phyloP scores from a whole-genome alignment of 148 eudicot species.

The Rhododendron williamsianum region DNA sequence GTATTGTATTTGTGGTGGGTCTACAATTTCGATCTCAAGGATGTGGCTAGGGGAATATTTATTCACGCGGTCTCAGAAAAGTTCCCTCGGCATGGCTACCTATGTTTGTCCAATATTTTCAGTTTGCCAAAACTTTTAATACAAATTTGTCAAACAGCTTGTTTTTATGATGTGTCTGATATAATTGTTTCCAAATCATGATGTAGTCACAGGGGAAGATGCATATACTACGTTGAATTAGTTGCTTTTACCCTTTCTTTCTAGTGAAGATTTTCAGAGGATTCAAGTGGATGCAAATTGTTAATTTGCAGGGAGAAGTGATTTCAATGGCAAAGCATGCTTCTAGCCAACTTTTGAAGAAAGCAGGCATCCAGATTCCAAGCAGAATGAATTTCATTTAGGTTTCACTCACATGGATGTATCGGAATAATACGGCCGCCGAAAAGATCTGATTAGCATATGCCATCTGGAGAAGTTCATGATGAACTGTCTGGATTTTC shows the following conservation, averaged over 20 bases:
- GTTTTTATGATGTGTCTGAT: not conserved
- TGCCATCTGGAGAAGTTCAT: too few relatives aligned
- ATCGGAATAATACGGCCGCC: not conserved
- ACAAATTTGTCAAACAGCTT: not conserved
- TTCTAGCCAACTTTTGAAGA: slow-evolving; percentile 49
- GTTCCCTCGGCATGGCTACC: too few relatives aligned
- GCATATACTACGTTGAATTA: not conserved
- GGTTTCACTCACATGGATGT: not conserved
- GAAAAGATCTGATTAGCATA: too few relatives aligned
- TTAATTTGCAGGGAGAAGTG: slow-evolving; percentile 47
- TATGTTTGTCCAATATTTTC: not conserved
- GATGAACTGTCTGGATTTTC: too few relatives aligned
- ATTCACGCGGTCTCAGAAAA: too few relatives aligned
- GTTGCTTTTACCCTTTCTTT: not conserved
- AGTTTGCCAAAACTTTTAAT: not conserved
- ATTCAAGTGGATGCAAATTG: not conserved
- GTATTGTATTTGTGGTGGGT: not conserved
- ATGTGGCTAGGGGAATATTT: not conserved
- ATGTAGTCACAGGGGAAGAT: not conserved
- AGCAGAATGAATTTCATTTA: slow-evolving; percentile 54
- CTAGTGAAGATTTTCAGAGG: not conserved
- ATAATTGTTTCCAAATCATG: not conserved
- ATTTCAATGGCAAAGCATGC: slow-evolving; percentile 54
- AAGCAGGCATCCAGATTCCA: slow-evolving; percentile 72
- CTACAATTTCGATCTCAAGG: not conserved